Base-by-base conservation (phyloP, 305 asterid species). In the Petunia hybrid region DNA sequence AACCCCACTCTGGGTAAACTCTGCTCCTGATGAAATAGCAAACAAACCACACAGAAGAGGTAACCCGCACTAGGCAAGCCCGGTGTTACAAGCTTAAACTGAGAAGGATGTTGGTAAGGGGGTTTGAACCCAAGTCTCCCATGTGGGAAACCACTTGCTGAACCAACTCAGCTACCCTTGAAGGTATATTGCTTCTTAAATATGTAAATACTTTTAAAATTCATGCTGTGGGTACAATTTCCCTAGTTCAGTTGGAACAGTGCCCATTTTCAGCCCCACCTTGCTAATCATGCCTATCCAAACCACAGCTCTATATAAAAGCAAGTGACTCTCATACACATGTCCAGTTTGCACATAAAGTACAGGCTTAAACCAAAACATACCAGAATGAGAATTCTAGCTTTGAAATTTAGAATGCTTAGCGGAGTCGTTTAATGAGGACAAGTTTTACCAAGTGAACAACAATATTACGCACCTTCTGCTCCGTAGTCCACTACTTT, bases 381-480 rank as follows among this genome's bases (percentile, higher is more conserved):
- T 51, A 10, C 38, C 2, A 51, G 63, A 36, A 51, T 5, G 36
- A 36, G 53, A 73, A 36, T 51, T 40, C 46, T 2, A 63, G 8
- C 1, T 12, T 73, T 73, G 46, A 73, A 51, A 73, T 36, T 51
- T 51, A 13, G 31, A 73, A 51, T 35, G 48, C 53, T 36, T 53
- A 51, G 46, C 35, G 8, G 64, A 74, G 64, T 51, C n/a, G n/a
- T 74, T 74, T 74, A 74, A 36, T 13, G 36, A 36, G 48, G 46
- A 13, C 48, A 74, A 53, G 38, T 53, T 51, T 51, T 10, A 38
- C 46, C 38, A 53, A 36, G 78, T 13, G 8, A 74, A 36, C 64
- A 48, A 38, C 12, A 51, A 14, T 1, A 13, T 74, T 74, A 14
- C 38, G 8, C 87, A 95, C 99, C 99, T 94, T 73, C 95, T 76